phyloP scores from a whole-genome alignment of 768 basidiomycete genomes.

The Kwoniella botswanensis region DNA sequence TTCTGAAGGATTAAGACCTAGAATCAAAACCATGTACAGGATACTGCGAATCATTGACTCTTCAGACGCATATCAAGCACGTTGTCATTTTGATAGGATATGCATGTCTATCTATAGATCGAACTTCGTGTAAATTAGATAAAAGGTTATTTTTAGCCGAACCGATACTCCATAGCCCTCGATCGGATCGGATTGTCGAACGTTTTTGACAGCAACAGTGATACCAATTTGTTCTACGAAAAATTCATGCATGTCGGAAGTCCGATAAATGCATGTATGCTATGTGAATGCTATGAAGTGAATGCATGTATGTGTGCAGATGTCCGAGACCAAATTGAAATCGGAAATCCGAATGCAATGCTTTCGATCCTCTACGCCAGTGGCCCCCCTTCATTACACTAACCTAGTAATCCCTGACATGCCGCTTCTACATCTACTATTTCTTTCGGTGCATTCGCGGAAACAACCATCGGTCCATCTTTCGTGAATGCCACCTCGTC shows the following conservation, averaged over 20 bases:
- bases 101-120: neutral
- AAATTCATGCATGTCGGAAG: no score
- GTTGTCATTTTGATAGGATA: neutral
- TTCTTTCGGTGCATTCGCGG: slow-evolving; percentile 57
- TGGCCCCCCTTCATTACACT: neutral
- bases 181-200: no score
- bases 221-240: no score
- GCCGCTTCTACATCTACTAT: slow-evolving; percentile 58
- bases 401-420: slow-evolving; percentile 51
- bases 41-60: neutral
- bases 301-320: no score
- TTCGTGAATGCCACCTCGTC: slow-evolving; percentile 57
- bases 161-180: neutral
- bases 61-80: neutral
- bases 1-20: neutral
- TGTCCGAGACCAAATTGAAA: no score
- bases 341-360: no score
- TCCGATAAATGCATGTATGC: no score
- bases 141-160: neutral
- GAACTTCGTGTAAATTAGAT: neutral
- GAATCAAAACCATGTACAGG: no score
- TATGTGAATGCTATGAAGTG: no score
- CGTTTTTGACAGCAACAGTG: no score
- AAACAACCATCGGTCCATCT: slow-evolving; percentile 53
- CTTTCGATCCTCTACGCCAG: no score